These are phyloP conservation scores for Furcasterigmium sp. DNA, from an alignment of 2,329 filamentous ascomycete genomes.

Conservation along the genomic window DNA sequence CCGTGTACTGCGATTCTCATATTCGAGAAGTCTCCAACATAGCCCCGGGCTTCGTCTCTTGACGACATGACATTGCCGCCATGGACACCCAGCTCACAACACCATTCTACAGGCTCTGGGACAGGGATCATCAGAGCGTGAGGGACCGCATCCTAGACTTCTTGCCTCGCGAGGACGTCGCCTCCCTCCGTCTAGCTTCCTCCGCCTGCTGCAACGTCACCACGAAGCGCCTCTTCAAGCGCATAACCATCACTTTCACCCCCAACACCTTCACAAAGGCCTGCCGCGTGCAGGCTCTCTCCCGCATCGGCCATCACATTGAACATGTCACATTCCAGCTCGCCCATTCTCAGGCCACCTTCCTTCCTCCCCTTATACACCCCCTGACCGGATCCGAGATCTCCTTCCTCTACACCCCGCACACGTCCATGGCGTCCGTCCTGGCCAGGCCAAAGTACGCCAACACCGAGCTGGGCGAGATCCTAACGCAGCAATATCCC, in stretches of 20 bases:
- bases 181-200: slow-evolving; percentile 59
- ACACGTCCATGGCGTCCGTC: slow-evolving; percentile 58
- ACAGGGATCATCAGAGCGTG: slow-evolving; percentile 36
- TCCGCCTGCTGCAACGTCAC: slow-evolving; percentile 66
- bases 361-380: slow-evolving; percentile 79
- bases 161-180: slow-evolving; percentile 46
- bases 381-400: slow-evolving; percentile 72
- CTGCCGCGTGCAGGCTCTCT: slow-evolving; percentile 66
- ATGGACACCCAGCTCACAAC: slow-evolving; percentile 42
- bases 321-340: slow-evolving; percentile 74
- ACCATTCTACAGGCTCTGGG: slow-evolving; percentile 51
- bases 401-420: slow-evolving; percentile 76
- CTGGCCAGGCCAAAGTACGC: slow-evolving; percentile 71
- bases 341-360: slow-evolving; percentile 71
- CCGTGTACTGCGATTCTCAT: no score
- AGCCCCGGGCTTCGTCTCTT: slow-evolving; percentile 1
- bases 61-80: slow-evolving; percentile 40
- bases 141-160: slow-evolving; percentile 43
- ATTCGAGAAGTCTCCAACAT: no score
- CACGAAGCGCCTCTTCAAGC: slow-evolving; percentile 64
- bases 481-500: slow-evolving; percentile 81
- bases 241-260: slow-evolving; percentile 65
- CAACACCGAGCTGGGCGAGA: slow-evolving; percentile 70
- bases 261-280: slow-evolving; percentile 72
- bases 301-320: slow-evolving; percentile 72